Evolutionary conservation across 192 early-diverging fungal genomes (phyloP).

Genomic region (Linderina pennispora): DNA sequence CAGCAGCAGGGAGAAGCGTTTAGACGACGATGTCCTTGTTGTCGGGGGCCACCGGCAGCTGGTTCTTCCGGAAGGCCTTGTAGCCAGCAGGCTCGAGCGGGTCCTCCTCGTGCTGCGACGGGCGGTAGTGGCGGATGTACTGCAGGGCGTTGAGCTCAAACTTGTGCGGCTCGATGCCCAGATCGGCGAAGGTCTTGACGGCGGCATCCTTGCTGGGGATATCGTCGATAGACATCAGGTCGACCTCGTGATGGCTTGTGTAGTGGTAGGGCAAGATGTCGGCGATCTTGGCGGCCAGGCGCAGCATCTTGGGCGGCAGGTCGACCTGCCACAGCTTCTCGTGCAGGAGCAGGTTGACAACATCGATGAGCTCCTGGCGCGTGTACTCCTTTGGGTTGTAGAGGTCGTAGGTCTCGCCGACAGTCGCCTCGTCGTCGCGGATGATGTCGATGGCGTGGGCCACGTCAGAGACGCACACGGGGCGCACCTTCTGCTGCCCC

Average conservation of each 20-base stretch:
- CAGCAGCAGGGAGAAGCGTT: background rate
- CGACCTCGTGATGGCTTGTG: conserved; percentile 81
- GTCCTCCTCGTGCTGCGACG: conserved; percentile 49
- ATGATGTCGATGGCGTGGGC: conserved; percentile 76
- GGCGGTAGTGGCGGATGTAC: conserved; percentile 79
- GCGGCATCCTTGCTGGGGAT: conserved; percentile 50
- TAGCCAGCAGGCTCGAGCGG: conserved; percentile 43
- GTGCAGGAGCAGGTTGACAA: conserved; percentile 59
- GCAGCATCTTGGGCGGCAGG: conserved; percentile 68
- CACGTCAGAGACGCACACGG: conserved; percentile 72
- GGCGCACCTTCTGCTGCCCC: conserved; percentile 37
- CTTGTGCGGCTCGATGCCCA: conserved; percentile 73
- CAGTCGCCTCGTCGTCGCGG: conserved; percentile 61
- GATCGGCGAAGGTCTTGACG: conserved; percentile 78
- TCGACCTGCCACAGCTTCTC: conserved; percentile 57
- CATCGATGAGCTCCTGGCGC: conserved; percentile 62
- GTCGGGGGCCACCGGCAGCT: conserved; percentile 30
- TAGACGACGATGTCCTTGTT: conserved; percentile 45
- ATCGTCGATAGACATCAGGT: conserved; percentile 73
- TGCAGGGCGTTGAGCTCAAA: conserved; percentile 79
- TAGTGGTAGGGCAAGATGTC: conserved; percentile 70
- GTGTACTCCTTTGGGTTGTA: conserved; percentile 74
- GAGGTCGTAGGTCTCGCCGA: conserved; percentile 87
- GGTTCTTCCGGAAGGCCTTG: conserved; percentile 43
- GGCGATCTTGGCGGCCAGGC: conserved; percentile 54